A percentile compares a stretch with the other conserved stretches of the same genome.
phyloP scores from a whole-genome alignment of 345 rosid genomes.

The Corchorus capsularis region DNA sequence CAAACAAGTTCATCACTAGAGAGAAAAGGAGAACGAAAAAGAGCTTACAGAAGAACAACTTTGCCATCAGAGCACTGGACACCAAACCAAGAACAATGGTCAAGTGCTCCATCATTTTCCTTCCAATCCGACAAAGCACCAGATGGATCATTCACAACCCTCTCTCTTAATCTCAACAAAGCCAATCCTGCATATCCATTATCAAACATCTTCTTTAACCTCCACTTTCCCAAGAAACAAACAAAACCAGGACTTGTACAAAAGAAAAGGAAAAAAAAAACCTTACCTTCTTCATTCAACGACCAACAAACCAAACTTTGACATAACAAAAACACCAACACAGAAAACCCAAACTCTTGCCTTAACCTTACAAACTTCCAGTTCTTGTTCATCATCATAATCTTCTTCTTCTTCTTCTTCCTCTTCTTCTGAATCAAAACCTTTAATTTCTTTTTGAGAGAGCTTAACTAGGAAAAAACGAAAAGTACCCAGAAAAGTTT shows the following conservation, averaged over 20 bases:
- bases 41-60: constrained; percentile 70
- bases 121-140: constrained; percentile 68
- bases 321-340: constrained; percentile 33
- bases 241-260: constrained; percentile 14
- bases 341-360: constrained; percentile 16
- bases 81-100: constrained; percentile 87
- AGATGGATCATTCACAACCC: constrained; percentile 65
- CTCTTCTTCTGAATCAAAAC: not conserved
- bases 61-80: constrained; percentile 69
- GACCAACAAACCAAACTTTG: constrained; percentile 41
- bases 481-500: not conserved
- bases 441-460: not conserved
- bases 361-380: constrained; percentile 37
- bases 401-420: not conserved
- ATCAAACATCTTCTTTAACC: constrained; percentile 23
- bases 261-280: not conserved
- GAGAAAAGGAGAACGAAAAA: not conserved
- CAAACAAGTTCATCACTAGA: not conserved
- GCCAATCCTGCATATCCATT: constrained; percentile 60
- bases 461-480: not conserved
- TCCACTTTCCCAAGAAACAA: constrained; percentile 19
- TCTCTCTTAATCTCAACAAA: constrained; percentile 60
- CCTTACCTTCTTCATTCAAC: constrained; percentile 63
- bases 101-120: constrained; percentile 33
- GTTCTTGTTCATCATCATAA: constrained; percentile 27